A percentile compares a stretch with the other conserved stretches of the same genome.
Evolutionary conservation across 805 yeast genomes (phyloP).

Genomic region (Candida orba): DNA sequence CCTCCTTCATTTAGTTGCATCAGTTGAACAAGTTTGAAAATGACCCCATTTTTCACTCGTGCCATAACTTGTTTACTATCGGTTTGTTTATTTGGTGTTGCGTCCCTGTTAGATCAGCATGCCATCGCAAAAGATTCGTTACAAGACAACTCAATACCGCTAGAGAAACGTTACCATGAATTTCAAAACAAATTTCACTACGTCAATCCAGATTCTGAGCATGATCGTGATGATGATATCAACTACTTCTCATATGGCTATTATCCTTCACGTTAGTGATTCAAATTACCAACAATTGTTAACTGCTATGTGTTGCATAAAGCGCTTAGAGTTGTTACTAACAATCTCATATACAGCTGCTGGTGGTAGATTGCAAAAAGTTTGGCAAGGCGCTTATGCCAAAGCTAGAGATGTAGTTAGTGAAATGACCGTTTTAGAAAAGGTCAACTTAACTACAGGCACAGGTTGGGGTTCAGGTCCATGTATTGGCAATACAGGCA

Average conservation of each 20-base stretch:
- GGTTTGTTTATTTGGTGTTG: too few species aligned
- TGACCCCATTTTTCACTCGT: too few species aligned
- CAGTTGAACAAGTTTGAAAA: too few species aligned
- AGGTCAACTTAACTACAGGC: conserved; percentile 47
- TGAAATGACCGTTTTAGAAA: conserved; percentile 50
- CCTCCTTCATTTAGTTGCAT: too few species aligned
- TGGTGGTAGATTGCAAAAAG: conserved; percentile 42
- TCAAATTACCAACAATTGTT: neutral
- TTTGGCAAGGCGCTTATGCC: conserved; percentile 52
- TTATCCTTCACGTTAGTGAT: conserved; percentile 21
- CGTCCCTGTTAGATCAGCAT: too few species aligned
- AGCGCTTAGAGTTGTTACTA: neutral
- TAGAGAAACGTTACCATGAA: conserved; percentile 8
- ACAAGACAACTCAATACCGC: neutral
- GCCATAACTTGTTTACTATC: too few species aligned
- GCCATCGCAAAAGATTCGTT: too few species aligned
- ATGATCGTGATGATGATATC: conserved; percentile 14
- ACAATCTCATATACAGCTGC: conserved; percentile 17
- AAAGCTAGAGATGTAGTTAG: conserved; percentile 49
- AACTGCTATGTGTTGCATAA: neutral
- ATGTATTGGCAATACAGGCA: conserved; percentile 55
- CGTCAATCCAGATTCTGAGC: conserved; percentile 15
- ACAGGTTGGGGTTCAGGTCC: conserved; percentile 60
- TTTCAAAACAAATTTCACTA: conserved; percentile 18
- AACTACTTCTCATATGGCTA: conserved; percentile 16